phyloP scores from a whole-genome alignment of 805 yeast genomes.

The Teunomyces tritomae region DNA sequence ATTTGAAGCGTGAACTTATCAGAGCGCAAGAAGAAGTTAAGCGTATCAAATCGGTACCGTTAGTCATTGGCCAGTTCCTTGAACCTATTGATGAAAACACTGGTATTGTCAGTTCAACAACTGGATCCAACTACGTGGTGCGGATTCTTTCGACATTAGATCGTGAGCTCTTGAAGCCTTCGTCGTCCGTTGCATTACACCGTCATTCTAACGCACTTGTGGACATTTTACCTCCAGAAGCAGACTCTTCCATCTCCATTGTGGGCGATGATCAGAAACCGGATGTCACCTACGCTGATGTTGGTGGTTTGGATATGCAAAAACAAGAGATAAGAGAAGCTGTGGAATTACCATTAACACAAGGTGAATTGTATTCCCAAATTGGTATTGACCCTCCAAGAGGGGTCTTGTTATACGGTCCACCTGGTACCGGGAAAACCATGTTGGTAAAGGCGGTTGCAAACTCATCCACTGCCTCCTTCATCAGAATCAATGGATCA shows the following conservation, averaged over 20 bases:
- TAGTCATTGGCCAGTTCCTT: conserved; percentile 95
- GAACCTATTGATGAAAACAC: conserved; percentile 97
- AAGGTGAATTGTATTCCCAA: conserved; percentile 92
- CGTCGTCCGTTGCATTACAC: conserved; percentile 94
- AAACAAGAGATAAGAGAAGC: conserved; percentile 99
- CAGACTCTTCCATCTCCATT: conserved; percentile 93
- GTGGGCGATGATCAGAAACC: conserved; percentile 93
- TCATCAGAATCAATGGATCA: conserved; percentile 95
- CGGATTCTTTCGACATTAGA: conserved; percentile 92
- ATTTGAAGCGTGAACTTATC: conserved; percentile 86
- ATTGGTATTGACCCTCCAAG: conserved; percentile 99
- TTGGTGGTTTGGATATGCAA: conserved; percentile 98
- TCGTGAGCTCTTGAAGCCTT: conserved; percentile 89
- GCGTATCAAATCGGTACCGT: conserved; percentile 94
- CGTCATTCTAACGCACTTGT: conserved; percentile 98
- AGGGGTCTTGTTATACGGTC: conserved; percentile 97
- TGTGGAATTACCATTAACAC: conserved; percentile 93
- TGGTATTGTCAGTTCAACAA: conserved; percentile 95
- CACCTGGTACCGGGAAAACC: conserved; percentile 99
- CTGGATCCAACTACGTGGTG: conserved; percentile 96
- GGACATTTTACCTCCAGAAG: conserved; percentile 97
- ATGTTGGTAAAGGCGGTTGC: conserved; percentile 99
- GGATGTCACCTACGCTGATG: conserved; percentile 92
- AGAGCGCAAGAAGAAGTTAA: conserved; percentile 99
- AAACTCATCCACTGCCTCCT: conserved; percentile 90